Percentiles rank a stretch among this genome's conserved stretches.
Conservation (phyloP, 345 rosid species). For the Salix dunnii region DNA sequence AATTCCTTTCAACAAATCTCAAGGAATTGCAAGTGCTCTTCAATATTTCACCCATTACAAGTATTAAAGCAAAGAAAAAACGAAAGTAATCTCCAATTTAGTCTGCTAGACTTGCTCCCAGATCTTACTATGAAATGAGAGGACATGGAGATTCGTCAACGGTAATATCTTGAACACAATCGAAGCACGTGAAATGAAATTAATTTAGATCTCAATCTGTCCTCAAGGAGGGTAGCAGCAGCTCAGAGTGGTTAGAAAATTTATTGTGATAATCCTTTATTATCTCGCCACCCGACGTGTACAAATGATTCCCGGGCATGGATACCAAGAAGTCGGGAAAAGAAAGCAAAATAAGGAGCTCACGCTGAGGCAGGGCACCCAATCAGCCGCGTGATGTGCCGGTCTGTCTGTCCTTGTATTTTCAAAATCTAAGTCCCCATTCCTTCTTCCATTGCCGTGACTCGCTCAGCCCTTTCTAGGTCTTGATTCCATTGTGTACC, state of each 20-base stretch:
- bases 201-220: neutral
- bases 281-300: too few relatives aligned
- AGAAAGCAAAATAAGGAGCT: neutral
- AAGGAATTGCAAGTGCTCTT: neutral
- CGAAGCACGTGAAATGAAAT: too few relatives aligned
- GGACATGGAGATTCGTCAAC: neutral
- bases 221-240: neutral
- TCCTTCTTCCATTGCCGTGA: constrained; percentile 1
- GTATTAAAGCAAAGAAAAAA: too few relatives aligned
- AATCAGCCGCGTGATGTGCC: constrained; percentile 12
- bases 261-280: too few relatives aligned
- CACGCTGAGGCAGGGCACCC: neutral
- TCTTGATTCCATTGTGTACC: neutral
- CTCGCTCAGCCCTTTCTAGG: neutral
- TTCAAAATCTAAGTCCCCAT: neutral
- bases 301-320: neutral
- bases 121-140: neutral
- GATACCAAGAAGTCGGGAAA: neutral
- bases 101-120: neutral
- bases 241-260: neutral
- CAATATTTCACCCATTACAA: neutral
- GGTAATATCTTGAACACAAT: too few relatives aligned
- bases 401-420: neutral
- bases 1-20: neutral
- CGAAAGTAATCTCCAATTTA: too few relatives aligned